Evolutionary conservation across 768 basidiomycete genomes (phyloP).

Genomic region (Boletus pseudo-olivaceus): DNA sequence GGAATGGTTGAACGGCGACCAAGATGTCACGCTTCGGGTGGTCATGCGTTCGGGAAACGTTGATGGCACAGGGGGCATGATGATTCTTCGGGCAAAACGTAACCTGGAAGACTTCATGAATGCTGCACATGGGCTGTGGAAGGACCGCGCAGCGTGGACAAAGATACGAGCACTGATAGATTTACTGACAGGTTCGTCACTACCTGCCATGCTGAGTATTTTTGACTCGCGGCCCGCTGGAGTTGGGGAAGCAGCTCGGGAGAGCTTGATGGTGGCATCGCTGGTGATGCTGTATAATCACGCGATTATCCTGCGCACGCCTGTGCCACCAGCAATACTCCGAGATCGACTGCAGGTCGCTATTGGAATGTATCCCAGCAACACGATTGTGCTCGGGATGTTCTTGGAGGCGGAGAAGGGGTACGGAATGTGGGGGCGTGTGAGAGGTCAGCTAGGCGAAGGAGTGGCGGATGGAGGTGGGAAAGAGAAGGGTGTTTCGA

Average conservation of each 20-base stretch:
- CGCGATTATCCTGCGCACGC: constrained; percentile 48
- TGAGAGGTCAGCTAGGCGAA: constrained; percentile 55
- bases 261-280: constrained; percentile 55
- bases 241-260: constrained; percentile 24
- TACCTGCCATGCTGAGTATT: constrained; percentile 37
- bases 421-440: constrained; percentile 74
- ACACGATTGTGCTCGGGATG: constrained; percentile 67
- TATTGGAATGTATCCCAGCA: constrained; percentile 58
- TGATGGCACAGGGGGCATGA: constrained; percentile 49
- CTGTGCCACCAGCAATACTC: constrained; percentile 55
- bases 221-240: constrained; percentile 32
- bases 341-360: constrained; percentile 56
- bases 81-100: constrained; percentile 61
- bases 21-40: constrained; percentile 49
- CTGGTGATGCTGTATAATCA: constrained; percentile 63
- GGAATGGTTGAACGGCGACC: constrained; percentile 65
- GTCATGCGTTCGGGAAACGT: constrained; percentile 53
- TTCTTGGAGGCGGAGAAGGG: constrained; percentile 77
- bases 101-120: constrained; percentile 51
- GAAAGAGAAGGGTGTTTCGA: constrained; percentile 51
- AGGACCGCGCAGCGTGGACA: constrained; percentile 62
- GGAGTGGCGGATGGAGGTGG: constrained; percentile 29
- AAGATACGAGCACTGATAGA: constrained; percentile 65
- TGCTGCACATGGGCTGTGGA: constrained; percentile 39
- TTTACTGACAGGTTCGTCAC: constrained; percentile 46